A percentile compares a stretch with the other conserved stretches of the same genome.
phyloP scores from a whole-genome alignment of 1,284 basidiomycete genomes.

The Neolentinus lepideus region DNA sequence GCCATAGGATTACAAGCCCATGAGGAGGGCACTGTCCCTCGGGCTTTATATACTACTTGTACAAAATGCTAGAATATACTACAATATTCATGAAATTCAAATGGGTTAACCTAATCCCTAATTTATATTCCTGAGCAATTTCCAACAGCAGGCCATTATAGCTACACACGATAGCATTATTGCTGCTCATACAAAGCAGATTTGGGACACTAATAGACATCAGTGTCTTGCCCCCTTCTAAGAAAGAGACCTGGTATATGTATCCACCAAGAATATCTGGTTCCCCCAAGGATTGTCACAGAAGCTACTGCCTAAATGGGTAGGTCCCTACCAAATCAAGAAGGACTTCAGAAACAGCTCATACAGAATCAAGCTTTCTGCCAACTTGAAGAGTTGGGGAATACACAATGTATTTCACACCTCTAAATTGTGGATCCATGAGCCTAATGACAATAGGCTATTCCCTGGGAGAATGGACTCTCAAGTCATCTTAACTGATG shows the following conservation, averaged over 20 bases:
- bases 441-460: conserved; percentile 20
- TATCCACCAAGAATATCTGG: conserved; percentile 28
- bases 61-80: too few relatives aligned
- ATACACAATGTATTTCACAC: conserved; percentile 1
- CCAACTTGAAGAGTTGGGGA: neutral
- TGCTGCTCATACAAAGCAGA: conserved; percentile 5
- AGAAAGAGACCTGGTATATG: conserved; percentile 21
- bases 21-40: too few relatives aligned
- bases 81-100: too few relatives aligned
- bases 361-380: neutral
- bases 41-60: too few relatives aligned
- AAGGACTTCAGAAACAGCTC: conserved; percentile 1
- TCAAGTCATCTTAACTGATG: neutral
- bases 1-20: too few relatives aligned
- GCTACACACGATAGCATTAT: conserved; percentile 7
- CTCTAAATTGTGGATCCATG: conserved; percentile 12
- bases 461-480: conserved; percentile 11
- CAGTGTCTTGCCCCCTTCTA: neutral
- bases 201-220: neutral
- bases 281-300: conserved; percentile 17
- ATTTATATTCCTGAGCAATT: too few relatives aligned
- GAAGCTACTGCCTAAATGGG: conserved; percentile 1
- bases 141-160: conserved; percentile 8
- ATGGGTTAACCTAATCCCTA: too few relatives aligned
- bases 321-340: conserved; percentile 1